phyloP scores from a whole-genome alignment of 2,329 filamentous ascomycete species.

The Domatiomyces catenatus region DNA sequence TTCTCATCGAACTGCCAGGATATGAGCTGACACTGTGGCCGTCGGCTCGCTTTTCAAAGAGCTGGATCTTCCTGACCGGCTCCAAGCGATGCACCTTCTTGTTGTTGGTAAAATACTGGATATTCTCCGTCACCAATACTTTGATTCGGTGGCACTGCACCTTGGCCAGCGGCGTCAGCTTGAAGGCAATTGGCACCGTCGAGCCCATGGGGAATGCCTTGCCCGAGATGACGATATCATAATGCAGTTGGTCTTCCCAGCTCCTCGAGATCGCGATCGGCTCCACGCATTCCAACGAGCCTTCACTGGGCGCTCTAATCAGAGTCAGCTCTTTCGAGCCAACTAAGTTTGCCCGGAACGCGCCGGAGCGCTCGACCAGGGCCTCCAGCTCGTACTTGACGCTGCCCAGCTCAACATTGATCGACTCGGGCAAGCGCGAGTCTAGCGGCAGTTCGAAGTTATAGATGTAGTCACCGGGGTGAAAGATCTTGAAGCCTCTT shows the following conservation, averaged over 20 bases:
- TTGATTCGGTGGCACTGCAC: conserved; percentile 87
- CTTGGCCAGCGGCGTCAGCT: conserved; percentile 80
- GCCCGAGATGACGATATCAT: conserved; percentile 89
- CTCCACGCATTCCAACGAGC: conserved; percentile 78
- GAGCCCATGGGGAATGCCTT: conserved; percentile 85
- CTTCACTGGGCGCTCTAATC: conserved; percentile 71
- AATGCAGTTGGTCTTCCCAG: conserved; percentile 90
- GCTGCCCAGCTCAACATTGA: conserved; percentile 68
- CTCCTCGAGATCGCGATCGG: conserved; percentile 85
- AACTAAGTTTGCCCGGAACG: conserved; percentile 76
- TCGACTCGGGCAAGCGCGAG: conserved; percentile 64
- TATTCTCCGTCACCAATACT: conserved; percentile 76
- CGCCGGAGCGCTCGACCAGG: conserved; percentile 68
- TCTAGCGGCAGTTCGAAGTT: conserved; percentile 74
- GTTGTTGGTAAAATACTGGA: conserved; percentile 80
- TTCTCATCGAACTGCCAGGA: conserved; percentile 58
- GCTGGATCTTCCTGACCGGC: conserved; percentile 63
- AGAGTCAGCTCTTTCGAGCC: conserved; percentile 69
- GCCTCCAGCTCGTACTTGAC: conserved; percentile 83
- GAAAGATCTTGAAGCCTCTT: conserved; percentile 76
- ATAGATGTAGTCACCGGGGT: conserved; percentile 57
- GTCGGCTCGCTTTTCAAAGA: conserved; percentile 80
- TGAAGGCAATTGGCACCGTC: conserved; percentile 84
- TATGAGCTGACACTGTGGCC: conserved; percentile 58
- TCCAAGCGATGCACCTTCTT: conserved; percentile 74